These are phyloP conservation scores for Boletus huronensis DNA, from an alignment of 768 basidiomycete species.

Conservation along the genomic window DNA sequence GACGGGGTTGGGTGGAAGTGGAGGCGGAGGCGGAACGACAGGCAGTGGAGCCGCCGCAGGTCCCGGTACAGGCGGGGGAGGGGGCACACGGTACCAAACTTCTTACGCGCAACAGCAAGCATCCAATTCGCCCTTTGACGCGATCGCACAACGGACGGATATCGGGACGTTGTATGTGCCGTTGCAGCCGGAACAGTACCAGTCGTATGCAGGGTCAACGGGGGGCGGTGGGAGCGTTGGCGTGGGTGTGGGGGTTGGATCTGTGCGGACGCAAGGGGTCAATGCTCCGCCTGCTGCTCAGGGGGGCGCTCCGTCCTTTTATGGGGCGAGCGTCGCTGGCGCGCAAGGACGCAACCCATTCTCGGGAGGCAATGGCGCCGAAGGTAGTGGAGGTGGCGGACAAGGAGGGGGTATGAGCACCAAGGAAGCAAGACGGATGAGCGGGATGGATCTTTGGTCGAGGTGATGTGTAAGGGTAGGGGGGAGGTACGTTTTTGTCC, in stretches of 20 bases:
- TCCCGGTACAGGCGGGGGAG: conserved; percentile 1
- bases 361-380: conserved; percentile 33
- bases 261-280: conserved; percentile 44
- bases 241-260: conserved; percentile 12
- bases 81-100: conserved; percentile 51
- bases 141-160: conserved; percentile 60
- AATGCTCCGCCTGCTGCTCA: conserved; percentile 9
- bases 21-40: neutral
- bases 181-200: conserved; percentile 80
- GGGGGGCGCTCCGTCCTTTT: conserved; percentile 51
- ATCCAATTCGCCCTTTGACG: conserved; percentile 48
- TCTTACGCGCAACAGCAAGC: conserved; percentile 48
- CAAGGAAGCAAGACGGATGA: conserved; percentile 59
- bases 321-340: conserved; percentile 57
- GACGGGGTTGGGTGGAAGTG: conserved; percentile 25
- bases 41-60: neutral
- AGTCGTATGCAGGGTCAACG: conserved; percentile 42
- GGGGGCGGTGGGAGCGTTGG: conserved; percentile 30
- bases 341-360: conserved; percentile 41
- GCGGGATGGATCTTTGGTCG: conserved; percentile 72
- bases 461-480: conserved; percentile 42
- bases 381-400: conserved; percentile 29
- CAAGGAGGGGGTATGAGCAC: conserved; percentile 33
- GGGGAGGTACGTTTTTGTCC: neutral
- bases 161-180: conserved; percentile 73